These are phyloP conservation scores for Cicer chorassanicum DNA, from an alignment of 306 rosid species.

Conservation along the genomic window DNA sequence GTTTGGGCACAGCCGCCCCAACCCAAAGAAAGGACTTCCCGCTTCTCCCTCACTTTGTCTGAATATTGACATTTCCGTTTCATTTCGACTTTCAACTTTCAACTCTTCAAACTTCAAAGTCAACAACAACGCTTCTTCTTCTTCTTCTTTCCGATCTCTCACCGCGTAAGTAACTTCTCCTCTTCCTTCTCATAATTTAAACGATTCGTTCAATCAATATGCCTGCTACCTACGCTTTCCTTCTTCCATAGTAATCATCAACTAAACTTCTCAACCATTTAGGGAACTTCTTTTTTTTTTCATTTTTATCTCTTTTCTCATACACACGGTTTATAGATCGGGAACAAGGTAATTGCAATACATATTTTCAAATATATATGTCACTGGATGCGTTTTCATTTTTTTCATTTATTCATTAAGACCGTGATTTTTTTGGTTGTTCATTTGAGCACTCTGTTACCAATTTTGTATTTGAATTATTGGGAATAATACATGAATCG, in stretches of 20 bases:
- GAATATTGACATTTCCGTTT: conserved; percentile 37
- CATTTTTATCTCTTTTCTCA: not conserved
- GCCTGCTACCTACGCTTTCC: not conserved
- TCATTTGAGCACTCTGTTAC: not conserved
- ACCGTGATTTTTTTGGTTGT: not conserved
- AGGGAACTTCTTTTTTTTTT: not conserved
- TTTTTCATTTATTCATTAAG: conserved; percentile 7
- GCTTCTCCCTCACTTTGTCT: conserved; percentile 39
- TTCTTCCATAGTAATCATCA: not conserved
- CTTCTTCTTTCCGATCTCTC: conserved; percentile 21
- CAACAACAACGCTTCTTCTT: conserved; percentile 27
- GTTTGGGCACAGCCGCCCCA: conserved; percentile 17
- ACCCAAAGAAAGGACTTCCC: conserved; percentile 37
- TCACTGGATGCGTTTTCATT: not conserved
- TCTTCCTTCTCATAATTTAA: not conserved
- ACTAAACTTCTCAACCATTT: not conserved
- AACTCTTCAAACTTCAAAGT: conserved; percentile 33
- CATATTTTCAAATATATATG: not conserved
- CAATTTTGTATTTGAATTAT: not conserved
- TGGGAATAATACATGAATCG: conserved; percentile 1
- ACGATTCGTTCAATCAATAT: not conserved
- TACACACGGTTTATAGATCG: not conserved
- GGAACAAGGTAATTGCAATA: not conserved
- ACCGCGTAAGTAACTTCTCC: conserved; percentile 24
- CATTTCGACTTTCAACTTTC: not conserved